These are phyloP conservation scores for Xylariales sp. DNA, from an alignment of 2,329 filamentous ascomycete genomes.

Conservation along the genomic window DNA sequence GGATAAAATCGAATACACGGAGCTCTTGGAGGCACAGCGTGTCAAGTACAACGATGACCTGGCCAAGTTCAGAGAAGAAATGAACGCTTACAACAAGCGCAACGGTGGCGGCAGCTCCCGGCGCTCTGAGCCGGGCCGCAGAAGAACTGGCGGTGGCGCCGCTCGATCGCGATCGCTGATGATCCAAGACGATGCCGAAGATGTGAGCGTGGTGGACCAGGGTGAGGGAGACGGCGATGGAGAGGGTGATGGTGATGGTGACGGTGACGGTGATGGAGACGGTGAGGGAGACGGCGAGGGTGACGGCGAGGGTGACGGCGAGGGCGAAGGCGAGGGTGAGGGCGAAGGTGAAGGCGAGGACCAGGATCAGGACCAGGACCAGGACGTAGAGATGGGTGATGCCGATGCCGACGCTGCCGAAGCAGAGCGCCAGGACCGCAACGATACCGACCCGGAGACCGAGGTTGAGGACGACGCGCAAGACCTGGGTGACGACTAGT, in stretches of 20 bases:
- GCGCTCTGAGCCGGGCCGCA: constrained; percentile 12
- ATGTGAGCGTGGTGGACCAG: constrained; percentile 14
- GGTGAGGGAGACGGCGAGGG: too few species aligned
- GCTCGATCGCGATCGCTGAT: constrained; percentile 15
- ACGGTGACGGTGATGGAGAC: too few species aligned
- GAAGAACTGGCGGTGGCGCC: constrained; percentile 12
- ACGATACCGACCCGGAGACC: constrained; percentile 27
- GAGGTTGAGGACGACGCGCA: constrained; percentile 23
- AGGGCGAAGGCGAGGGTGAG: too few species aligned
- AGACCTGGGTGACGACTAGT: not conserved
- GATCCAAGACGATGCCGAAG: constrained; percentile 18
- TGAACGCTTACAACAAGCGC: constrained; percentile 30
- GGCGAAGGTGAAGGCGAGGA: too few species aligned
- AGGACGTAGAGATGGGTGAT: constrained; percentile 12
- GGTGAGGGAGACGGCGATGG: too few species aligned
- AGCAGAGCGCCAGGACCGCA: constrained; percentile 16
- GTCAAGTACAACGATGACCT: constrained; percentile 34
- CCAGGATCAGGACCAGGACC: constrained; percentile 10
- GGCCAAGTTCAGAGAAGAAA: constrained; percentile 37
- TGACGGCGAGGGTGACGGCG: too few species aligned
- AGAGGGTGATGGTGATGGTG: too few species aligned
- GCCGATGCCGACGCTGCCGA: constrained; percentile 11
- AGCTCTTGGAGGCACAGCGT: too few species aligned
- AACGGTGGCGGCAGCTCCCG: constrained; percentile 17
- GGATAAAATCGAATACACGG: constrained; percentile 46